Conservation (phyloP, 1,139 yeast genomes). For the Geotrichum fermentans region DNA sequence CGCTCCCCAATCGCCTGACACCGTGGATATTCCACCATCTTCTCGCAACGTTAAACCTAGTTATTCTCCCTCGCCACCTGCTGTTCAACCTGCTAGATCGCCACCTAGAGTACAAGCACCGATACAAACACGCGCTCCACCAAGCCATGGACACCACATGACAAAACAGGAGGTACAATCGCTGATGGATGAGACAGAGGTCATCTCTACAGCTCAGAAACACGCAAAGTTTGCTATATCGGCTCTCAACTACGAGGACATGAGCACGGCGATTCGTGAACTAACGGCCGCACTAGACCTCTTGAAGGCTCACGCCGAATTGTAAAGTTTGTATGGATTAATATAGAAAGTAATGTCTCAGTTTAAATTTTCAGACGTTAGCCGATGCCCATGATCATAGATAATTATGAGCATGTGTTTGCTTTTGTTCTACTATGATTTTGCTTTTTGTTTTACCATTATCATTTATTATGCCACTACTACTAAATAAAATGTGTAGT, state of each 20-base stretch:
- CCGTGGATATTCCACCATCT: conserved; percentile 19
- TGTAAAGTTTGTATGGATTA: not conserved
- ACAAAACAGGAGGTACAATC: conserved; percentile 46
- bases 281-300: conserved; percentile 54
- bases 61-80: conserved; percentile 21
- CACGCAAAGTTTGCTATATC: conserved; percentile 88
- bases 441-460: too few relatives aligned
- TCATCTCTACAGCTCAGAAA: conserved; percentile 67
- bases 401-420: too few relatives aligned
- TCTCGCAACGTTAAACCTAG: conserved; percentile 16
- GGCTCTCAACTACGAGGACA: conserved; percentile 89
- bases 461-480: conserved; percentile 6
- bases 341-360: not conserved
- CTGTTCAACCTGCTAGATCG: conserved; percentile 21
- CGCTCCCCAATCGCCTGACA: not conserved
- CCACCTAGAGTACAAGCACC: conserved; percentile 19
- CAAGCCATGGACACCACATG: conserved; percentile 27
- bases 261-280: conserved; percentile 75
- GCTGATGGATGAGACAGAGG: conserved; percentile 56
- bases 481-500: conserved; percentile 1
- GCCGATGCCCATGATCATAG: too few relatives aligned
- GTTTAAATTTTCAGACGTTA: not conserved
- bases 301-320: conserved; percentile 24
- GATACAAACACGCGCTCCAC: conserved; percentile 22
- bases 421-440: too few relatives aligned